Evolutionary conservation across 805 yeast species (phyloP), one percentile per base, ranked within the genome.

Genomic region (Saccharomycopsis fibuligera): DNA sequence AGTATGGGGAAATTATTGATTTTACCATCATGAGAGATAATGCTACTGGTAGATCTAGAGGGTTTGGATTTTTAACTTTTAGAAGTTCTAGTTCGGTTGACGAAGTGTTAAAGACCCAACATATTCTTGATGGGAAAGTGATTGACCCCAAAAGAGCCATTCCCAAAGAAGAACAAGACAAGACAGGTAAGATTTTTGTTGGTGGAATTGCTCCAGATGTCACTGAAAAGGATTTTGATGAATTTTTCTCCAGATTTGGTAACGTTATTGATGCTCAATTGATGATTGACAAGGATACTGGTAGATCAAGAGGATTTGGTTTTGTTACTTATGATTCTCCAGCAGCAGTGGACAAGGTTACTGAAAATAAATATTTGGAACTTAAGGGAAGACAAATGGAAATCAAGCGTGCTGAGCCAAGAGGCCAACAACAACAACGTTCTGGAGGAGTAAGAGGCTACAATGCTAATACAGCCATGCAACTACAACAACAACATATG

Each of bases 111-210:
- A 80, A 79, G 56, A 80, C 85, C 53, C 93, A 86, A 61, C 99
- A 91, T 64, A 78, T 87, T 47, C 70, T 91, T 45, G 99, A 91
- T 62, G 98, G 98, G 55, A 91, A 91, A 66, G 84, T 91, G 52
- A 93, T 91, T 62, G 99, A 91, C 64, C 98, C 99, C 35, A 91
- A 91, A 65, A 78, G 98, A 60, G 97, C 99, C 23, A 91, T 91
- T 60, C 97, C 98, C 31, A 84, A 87, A 64, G 97, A 91, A 63
- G 97, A 91, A 65, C 99, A 91, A 67, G 96, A 90, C 63, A 86
- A 86, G 63, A 88, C 96, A 16, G 96, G 97, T 58, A 91, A 91
- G 69, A 90, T 91, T 57, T 91, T 91, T 62, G 97, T 91, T 36
- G 99, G 99, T 56, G 99, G 99, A 57, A 85, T 91, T 53, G 90